Evolutionary conservation across 2,329 filamentous ascomycete species (phyloP).

Genomic region (Sclerotinia borealis): DNA sequence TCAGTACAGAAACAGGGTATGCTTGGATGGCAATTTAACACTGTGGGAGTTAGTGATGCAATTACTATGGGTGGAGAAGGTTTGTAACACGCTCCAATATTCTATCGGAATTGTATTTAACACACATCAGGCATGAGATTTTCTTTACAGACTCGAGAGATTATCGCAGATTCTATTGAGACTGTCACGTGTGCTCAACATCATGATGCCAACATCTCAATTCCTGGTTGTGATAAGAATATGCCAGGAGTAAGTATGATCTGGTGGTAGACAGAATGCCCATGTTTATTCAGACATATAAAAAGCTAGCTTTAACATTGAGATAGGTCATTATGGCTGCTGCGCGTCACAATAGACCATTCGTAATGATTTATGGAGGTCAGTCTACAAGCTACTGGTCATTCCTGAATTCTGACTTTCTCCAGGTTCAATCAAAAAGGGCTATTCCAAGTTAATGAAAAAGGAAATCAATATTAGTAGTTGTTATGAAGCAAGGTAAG

Average conservation of each 20-base stretch:
- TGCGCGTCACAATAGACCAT: constrained; percentile 83
- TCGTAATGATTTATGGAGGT: constrained; percentile 84
- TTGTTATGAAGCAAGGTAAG: constrained; percentile 13
- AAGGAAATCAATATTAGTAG: constrained; percentile 82
- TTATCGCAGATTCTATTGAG: constrained; percentile 93
- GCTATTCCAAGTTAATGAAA: constrained; percentile 70
- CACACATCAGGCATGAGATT: constrained; percentile 72
- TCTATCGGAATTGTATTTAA: constrained; percentile 17
- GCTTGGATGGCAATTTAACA: constrained; percentile 56
- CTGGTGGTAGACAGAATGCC: background rate
- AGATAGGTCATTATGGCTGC: constrained; percentile 65
- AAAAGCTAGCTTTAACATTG: background rate
- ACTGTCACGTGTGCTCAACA: constrained; percentile 82
- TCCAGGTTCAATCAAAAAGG: constrained; percentile 73
- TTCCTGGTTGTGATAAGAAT: constrained; percentile 95
- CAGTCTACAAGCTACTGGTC: background rate
- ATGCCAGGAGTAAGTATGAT: constrained; percentile 62
- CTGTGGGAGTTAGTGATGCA: constrained; percentile 57
- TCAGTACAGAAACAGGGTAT: constrained; percentile 75
- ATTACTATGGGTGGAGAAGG: constrained; percentile 92
- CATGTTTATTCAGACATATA: background rate
- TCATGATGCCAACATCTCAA: constrained; percentile 88
- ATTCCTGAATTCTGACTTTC: background rate
- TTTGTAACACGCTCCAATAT: constrained; percentile 33
- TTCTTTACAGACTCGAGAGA: constrained; percentile 81